phyloP scores from a whole-genome alignment of 306 rosid genomes.

The Amphicarpaea edgeworthii region DNA sequence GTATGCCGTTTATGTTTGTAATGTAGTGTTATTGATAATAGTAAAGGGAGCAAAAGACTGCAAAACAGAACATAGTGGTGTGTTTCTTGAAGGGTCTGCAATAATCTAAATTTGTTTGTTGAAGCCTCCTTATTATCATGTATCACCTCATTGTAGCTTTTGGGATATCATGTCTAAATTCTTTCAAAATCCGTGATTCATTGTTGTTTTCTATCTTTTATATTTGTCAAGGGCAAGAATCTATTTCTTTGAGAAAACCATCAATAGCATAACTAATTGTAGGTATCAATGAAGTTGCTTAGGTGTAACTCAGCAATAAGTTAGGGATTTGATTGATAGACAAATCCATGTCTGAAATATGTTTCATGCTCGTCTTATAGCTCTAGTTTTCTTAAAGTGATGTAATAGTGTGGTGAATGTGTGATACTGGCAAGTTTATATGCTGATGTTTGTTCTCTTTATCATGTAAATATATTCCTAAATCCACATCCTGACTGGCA shows the following conservation, averaged over 20 bases:
- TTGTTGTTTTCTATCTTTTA: slow-evolving; percentile 25
- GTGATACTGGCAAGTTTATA: slow-evolving; percentile 1
- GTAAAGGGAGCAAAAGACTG: slow-evolving; percentile 18
- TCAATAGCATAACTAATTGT: slow-evolving; percentile 8
- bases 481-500: slow-evolving; percentile 10
- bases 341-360: background rate
- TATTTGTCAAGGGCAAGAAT: slow-evolving; percentile 22
- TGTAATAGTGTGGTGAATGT: slow-evolving; percentile 11
- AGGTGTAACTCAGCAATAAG: background rate
- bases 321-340: slow-evolving; percentile 7
- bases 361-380: slow-evolving; percentile 13
- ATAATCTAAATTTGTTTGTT: slow-evolving; percentile 17
- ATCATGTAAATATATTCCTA: slow-evolving; percentile 28
- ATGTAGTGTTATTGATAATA: slow-evolving; percentile 1
- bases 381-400: slow-evolving; percentile 26
- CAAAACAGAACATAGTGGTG: slow-evolving; percentile 2
- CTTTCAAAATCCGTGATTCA: slow-evolving; percentile 9
- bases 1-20: slow-evolving; percentile 18
- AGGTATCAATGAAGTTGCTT: slow-evolving; percentile 1
- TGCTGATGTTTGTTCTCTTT: background rate
- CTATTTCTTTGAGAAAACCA: slow-evolving; percentile 25
- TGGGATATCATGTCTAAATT: slow-evolving; percentile 12
- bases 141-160: background rate
- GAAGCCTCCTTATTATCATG: background rate
- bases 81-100: slow-evolving; percentile 31